Evolutionary conservation across 2,329 filamentous ascomycete species (phyloP), one percentile per base, ranked within the genome.

Genomic region (Botrytis byssoidea): DNA sequence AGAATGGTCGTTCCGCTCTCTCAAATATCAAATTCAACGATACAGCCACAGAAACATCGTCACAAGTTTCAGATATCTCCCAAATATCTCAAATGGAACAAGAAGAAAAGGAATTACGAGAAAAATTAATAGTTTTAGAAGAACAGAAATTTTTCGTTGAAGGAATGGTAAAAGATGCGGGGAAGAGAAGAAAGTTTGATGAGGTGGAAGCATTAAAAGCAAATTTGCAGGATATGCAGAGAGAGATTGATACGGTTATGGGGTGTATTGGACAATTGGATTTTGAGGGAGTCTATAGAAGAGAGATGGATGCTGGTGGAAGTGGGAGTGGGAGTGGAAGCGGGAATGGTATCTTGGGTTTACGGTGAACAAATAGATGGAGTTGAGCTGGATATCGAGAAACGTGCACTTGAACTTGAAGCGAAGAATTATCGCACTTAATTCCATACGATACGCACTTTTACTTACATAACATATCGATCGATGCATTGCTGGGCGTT

Each of bases 71-170:
- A 76, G 87, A 87, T 77, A 87, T 87, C 74, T 88, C 86, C 75
- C 85, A 86, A 22, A 84, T 92, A 22, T 91, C 89, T 0, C 89
- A 88, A 3, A 84, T 92, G 74, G 91, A 93, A 81, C 86, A 86
- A 0, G 90, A 93, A 80, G 91, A 93, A 80, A 92, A 91, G 78
- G 85, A 89, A n/a, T 82, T 93, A 1, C 86, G 89, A 40, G 90
- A 93, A 76, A 83, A 88, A 16, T 80, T 93, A 18, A 92, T 93
- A 57, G 87, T 93, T 2, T 83, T 93, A 0, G 91, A 93, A 79
- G 91, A 93, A 79, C 91, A 93, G 79, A 90, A 89, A 78, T 93
- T 93, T 80, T 87, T 93, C 77, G 90, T 93, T 0, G 86, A 86
- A 2, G 90, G 91, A 78, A 93, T 93, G 90, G 87, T 93, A 40